Evolutionary conservation across 2,329 filamentous ascomycete species (phyloP), one percentile per base, ranked within the genome.

Genomic region (Trichoderma sp.): DNA sequence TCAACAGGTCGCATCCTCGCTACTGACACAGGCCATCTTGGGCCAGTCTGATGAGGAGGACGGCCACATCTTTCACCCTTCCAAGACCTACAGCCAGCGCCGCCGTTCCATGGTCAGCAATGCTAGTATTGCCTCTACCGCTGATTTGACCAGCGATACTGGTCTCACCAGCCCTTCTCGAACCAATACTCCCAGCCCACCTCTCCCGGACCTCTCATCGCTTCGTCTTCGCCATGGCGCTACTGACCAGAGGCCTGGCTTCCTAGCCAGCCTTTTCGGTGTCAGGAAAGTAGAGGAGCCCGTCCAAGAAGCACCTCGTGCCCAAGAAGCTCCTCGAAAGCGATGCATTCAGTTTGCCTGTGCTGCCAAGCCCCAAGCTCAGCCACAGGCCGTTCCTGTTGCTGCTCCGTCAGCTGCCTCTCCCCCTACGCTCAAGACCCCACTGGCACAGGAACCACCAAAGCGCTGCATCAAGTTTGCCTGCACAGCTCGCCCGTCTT

Each of bases 311-410:
- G 76, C 76, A 18, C 82, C 82, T 43, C 92, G 93, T 18, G 53
- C 72, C n/a, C 73, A 75, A 36, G 77, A 80, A 56, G 76, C 75
- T 21, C 82, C 82, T 43, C 92, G 93, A 78, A 97, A 95, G 83
- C 90, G 95, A 73, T 95, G 93, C 81, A 98, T 98, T 76, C 95
- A 92, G 73, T 98, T 98, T 80, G 94, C 94, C 39, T 98, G 95
- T 80, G 91, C 88, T 43, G 88, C 88, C 47, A 93, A 91, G 78
- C 86, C 89, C 8, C 82, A 83, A 30, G 77, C 81, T 34, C 85
- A 84, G 74, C 80, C 83, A 65, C 83, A 84, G 60, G 78, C 82
- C 11, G 77, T 80, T 71, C 28, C 66, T 53, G 78, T 36, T 24
- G 68, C 43, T 30, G 68, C 67, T 58, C 28, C 53, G 75, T 51